These are phyloP conservation scores for Mayamaea pseudoterrestris DNA, from an alignment of 108 stramenopile genomes.

Conservation along the genomic window DNA sequence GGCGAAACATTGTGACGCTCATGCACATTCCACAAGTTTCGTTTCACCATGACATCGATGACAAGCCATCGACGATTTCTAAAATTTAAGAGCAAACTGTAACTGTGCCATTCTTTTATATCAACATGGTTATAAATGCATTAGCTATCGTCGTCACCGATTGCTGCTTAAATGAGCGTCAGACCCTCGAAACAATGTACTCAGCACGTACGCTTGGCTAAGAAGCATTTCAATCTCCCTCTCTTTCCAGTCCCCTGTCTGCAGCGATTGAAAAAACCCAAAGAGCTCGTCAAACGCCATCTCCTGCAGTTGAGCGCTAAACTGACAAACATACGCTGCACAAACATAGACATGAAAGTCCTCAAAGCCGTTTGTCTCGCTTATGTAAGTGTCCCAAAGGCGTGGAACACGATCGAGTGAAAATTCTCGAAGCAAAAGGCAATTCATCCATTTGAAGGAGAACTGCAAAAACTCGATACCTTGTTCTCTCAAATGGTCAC, in stretches of 20 bases:
- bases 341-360: slow-evolving; percentile 98
- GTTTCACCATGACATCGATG: too few species aligned
- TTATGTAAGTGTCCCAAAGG: slow-evolving; percentile 91
- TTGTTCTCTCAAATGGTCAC: slow-evolving; percentile 54
- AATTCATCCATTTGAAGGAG: slow-evolving; percentile 99
- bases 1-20: not conserved
- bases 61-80: too few species aligned
- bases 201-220: slow-evolving; percentile 70
- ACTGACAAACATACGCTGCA: slow-evolving; percentile 92
- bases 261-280: slow-evolving; percentile 87
- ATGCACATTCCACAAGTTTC: slow-evolving; percentile 2
- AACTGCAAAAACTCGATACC: slow-evolving; percentile 92
- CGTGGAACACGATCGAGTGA: slow-evolving; percentile 64
- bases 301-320: slow-evolving; percentile 61
- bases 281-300: slow-evolving; percentile 93
- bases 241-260: slow-evolving; percentile 69
- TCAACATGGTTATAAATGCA: too few species aligned
- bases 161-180: slow-evolving; percentile 55
- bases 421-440: slow-evolving; percentile 90
- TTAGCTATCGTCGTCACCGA: too few species aligned
- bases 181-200: slow-evolving; percentile 76
- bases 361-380: slow-evolving; percentile 87
- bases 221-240: slow-evolving; percentile 80
- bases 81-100: too few species aligned
- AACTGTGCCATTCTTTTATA: too few species aligned